Percentiles rank a stretch among this genome's conserved stretches.
Evolutionary conservation across 2,329 filamentous ascomycete species (phyloP).

Genomic region (Epicoccum nigrum): DNA sequence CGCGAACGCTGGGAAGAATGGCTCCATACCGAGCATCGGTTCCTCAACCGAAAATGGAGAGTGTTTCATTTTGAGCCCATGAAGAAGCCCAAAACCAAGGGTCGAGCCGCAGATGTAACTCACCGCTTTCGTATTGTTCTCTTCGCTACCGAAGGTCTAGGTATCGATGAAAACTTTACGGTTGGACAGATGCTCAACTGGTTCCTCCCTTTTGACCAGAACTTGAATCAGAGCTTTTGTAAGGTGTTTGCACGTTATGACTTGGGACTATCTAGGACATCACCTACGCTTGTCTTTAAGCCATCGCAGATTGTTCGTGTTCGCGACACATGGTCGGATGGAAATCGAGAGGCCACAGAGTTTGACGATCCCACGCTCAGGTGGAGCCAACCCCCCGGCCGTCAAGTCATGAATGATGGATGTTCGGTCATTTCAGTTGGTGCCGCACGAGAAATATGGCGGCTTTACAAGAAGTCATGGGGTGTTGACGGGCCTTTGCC

Average conservation of each 20-base stretch:
- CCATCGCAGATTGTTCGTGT: conserved; percentile 45
- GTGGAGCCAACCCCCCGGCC: conserved; percentile 25
- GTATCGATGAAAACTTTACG: conserved; percentile 26
- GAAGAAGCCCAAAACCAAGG: conserved; percentile 42
- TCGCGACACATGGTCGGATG: conserved; percentile 41
- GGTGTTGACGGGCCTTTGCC: conserved; percentile 70
- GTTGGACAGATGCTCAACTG: conserved; percentile 47
- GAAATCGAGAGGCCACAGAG: conserved; percentile 37
- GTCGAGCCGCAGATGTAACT: conserved; percentile 10
- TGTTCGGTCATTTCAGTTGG: conserved; percentile 68
- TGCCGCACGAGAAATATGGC: conserved; percentile 61
- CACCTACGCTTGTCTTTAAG: conserved; percentile 45
- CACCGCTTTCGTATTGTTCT: conserved; percentile 39
- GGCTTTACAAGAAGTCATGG: conserved; percentile 57
- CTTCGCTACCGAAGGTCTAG: conserved; percentile 44
- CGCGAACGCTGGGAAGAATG: conserved; percentile 40
- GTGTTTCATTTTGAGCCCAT: conserved; percentile 47
- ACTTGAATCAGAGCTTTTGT: conserved; percentile 45
- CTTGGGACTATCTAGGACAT: conserved; percentile 51
- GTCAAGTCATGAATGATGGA: conserved; percentile 57
- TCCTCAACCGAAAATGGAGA: conserved; percentile 52
- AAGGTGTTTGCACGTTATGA: conserved; percentile 54
- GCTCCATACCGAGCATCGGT: conserved; percentile 43
- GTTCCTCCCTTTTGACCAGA: conserved; percentile 47
- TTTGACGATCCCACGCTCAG: conserved; percentile 45